Evolutionary conservation across 768 basidiomycete species (phyloP).

Genomic region (Coprinellus micaceus): DNA sequence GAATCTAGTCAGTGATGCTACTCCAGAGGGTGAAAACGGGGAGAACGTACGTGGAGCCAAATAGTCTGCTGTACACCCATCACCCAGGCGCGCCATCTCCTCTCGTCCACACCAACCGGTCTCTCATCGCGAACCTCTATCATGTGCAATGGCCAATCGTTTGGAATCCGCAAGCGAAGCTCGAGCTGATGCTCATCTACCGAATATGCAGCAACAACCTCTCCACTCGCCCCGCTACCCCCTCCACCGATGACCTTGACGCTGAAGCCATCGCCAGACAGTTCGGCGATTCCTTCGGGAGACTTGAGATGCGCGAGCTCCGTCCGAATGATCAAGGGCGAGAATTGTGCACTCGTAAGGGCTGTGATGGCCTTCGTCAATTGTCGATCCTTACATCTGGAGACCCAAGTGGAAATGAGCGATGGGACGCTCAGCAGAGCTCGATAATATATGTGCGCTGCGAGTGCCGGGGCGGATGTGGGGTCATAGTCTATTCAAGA

Average conservation of each 20-base stretch:
- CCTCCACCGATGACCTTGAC: constrained; percentile 58
- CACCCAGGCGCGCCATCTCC: constrained; percentile 91
- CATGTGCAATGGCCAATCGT: constrained; percentile 84
- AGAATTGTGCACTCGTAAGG: constrained; percentile 83
- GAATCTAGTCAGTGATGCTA: not conserved
- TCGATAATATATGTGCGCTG: constrained; percentile 88
- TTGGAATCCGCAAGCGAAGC: constrained; percentile 79
- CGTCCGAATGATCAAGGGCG: constrained; percentile 79
- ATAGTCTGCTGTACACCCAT: constrained; percentile 88
- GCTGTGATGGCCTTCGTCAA: constrained; percentile 69
- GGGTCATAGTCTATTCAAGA: constrained; percentile 67
- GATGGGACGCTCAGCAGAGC: constrained; percentile 81
- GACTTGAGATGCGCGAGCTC: constrained; percentile 75
- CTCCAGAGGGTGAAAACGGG: not conserved
- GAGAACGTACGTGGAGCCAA: constrained; percentile 79
- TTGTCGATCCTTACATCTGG: constrained; percentile 86
- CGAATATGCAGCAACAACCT: constrained; percentile 78
- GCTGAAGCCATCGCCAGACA: constrained; percentile 72
- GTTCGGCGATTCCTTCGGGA: constrained; percentile 47
- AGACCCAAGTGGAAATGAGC: constrained; percentile 80
- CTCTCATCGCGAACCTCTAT: constrained; percentile 87
- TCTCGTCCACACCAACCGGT: constrained; percentile 84
- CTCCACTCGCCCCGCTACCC: constrained; percentile 38
- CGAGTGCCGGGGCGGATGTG: constrained; percentile 53
- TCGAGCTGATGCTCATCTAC: constrained; percentile 95